Evolutionary conservation across 805 yeast genomes (phyloP).

Genomic region (Metschnikowia santaceciliae): DNA sequence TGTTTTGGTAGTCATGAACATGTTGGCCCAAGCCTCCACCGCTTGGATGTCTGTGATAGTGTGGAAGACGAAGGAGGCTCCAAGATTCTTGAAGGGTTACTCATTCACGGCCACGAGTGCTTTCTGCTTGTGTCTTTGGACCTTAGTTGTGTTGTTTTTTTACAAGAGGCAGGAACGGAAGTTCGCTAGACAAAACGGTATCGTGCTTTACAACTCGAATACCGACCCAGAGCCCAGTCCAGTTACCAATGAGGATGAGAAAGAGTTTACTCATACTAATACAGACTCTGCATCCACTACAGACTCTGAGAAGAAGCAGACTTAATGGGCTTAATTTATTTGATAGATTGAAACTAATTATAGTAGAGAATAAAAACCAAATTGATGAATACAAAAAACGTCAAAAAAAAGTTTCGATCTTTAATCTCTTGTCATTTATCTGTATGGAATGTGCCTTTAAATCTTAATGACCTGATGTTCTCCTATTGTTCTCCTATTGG

Average conservation of each 20-base stretch:
- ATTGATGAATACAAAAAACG: not conserved
- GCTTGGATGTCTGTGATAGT: constrained; percentile 47
- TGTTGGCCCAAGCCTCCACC: constrained; percentile 51
- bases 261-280: constrained; percentile 1
- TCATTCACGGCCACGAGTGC: constrained; percentile 48
- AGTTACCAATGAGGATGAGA: not conserved
- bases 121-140: constrained; percentile 44
- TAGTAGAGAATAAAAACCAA: not conserved
- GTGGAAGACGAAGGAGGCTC: constrained; percentile 59
- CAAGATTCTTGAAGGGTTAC: constrained; percentile 53
- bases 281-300: constrained; percentile 3
- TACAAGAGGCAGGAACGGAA: constrained; percentile 33
- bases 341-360: not conserved
- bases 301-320: constrained; percentile 1
- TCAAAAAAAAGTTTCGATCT: too few relatives aligned
- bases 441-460: too few relatives aligned
- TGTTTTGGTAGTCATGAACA: constrained; percentile 53
- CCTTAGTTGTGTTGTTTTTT: constrained; percentile 48
- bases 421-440: too few relatives aligned
- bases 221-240: constrained; percentile 18
- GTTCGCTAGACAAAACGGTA: constrained; percentile 34
- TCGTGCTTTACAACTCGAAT: constrained; percentile 26
- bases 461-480: too few relatives aligned
- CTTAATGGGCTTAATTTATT: not conserved
- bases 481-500: too few relatives aligned